Evolutionary conservation across 148 eudicot genomes (phyloP).

Genomic region (Mesembryanthemum crystallinum): DNA sequence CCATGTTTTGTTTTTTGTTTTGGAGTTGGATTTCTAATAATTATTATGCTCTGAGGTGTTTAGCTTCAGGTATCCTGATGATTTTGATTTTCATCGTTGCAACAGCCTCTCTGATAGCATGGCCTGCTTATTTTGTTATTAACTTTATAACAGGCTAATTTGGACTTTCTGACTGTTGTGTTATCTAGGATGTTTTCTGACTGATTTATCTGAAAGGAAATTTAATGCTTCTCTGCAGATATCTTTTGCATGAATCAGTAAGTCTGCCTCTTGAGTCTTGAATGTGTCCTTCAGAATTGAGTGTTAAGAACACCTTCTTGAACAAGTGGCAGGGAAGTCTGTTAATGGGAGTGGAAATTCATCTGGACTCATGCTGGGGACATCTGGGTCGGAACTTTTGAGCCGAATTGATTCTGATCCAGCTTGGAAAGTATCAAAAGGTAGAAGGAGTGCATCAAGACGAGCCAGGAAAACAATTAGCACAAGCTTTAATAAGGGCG

Average conservation of each 20-base stretch:
- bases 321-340: conserved; percentile 3
- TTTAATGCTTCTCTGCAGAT: conserved; percentile 3
- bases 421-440: conserved; percentile 29
- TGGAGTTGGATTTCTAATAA: background rate
- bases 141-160: background rate
- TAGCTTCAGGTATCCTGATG: background rate
- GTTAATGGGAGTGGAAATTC: conserved; percentile 10
- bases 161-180: background rate
- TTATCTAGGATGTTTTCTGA: too few relatives aligned
- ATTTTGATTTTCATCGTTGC: background rate
- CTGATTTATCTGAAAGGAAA: background rate
- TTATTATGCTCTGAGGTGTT: background rate
- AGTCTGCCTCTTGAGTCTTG: background rate
- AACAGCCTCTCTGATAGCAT: background rate
- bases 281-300: background rate
- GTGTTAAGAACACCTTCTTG: background rate
- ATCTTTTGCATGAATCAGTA: background rate
- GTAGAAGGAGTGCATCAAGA: conserved; percentile 32
- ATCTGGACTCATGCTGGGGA: conserved; percentile 25
- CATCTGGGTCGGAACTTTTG: conserved; percentile 27
- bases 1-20: background rate
- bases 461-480: conserved; percentile 17
- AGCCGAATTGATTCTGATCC: conserved; percentile 26
- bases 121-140: background rate
- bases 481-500: conserved; percentile 6